Base-by-base conservation (phyloP, 2,329 filamentous ascomycete genomes). In the Trichoderma sp. region DNA sequence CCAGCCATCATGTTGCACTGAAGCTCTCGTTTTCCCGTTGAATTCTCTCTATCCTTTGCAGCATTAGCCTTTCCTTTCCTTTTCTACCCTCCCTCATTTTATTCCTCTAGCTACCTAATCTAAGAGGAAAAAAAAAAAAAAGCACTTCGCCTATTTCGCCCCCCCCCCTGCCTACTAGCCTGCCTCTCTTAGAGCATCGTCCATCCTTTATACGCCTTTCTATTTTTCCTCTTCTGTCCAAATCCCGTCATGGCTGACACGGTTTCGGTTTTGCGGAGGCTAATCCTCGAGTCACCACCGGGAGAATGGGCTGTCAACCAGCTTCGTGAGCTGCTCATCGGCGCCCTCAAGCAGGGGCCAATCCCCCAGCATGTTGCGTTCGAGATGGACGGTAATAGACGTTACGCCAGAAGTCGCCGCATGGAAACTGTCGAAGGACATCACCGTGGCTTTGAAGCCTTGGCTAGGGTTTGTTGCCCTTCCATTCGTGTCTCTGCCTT, bases 391-490 rank as follows among this genome's bases (percentile, higher is more conserved):
- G 95, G 95, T 67, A 99, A 99, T 80, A 85, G 95, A 74, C 90
- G 95, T 54, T 99, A 96, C 82, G 95, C 95, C 15, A 87, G 92
- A 70, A 91, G 86, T 70, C 93, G 95, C 81, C 89, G 94, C 71
- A 97, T 99, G 77, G 95, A 99, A 82, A 97, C 94, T 0, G 90
- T 98, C 37, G 94, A 99, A 80, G 95, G 95, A 27, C 95, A 99
- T 78, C 94, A 97, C 77, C 83, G 97, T 73, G 95, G 95, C 2
- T 99, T 98, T 74, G 95, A 99, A 81, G 94, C 95, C 34, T 84
- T 99, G 70, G 95, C 94, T 59, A 89, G 90, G 76, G 93, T 94
- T 82, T 64, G 87, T 80, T 50, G n/a, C 29, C n/a, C 65, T 13
- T 29, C 19, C 35, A 35, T n/a, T n/a, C n/a, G n/a, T n/a, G n/a